phyloP scores from a whole-genome alignment of 1,139 yeast genomes.

The Saccharomycopsis hybrid region DNA sequence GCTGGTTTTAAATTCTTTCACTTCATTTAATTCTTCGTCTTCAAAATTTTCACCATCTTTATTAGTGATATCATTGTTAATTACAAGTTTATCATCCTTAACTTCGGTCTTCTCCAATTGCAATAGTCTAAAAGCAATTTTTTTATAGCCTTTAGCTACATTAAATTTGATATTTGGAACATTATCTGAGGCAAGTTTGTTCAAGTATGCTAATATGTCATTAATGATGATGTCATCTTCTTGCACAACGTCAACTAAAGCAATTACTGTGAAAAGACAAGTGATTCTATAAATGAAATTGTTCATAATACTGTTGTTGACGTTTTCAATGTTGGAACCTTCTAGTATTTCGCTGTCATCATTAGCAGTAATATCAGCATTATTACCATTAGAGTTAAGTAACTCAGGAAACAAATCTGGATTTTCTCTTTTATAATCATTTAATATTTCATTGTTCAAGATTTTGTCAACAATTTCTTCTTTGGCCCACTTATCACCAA shows the following conservation, averaged over 20 bases:
- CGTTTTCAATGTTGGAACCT: constrained; percentile 29
- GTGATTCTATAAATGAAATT: constrained; percentile 90
- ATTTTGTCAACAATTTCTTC: constrained; percentile 74
- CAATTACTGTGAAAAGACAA: constrained; percentile 77
- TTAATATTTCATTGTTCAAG: constrained; percentile 38
- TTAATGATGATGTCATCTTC: constrained; percentile 47
- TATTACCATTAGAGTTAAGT: constrained; percentile 4
- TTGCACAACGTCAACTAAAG: constrained; percentile 43
- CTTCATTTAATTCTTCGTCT: constrained; percentile 18
- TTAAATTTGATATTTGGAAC: constrained; percentile 95
- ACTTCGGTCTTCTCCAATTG: constrained; percentile 26
- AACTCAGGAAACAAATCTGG: constrained; percentile 18
- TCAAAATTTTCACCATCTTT: constrained; percentile 19
- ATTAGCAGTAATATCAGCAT: constrained; percentile 15
- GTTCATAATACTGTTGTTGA: constrained; percentile 42
- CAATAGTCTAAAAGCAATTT: constrained; percentile 48
- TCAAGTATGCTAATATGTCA: constrained; percentile 73
- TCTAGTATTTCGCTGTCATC: constrained; percentile 28
- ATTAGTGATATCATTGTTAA: constrained; percentile 7
- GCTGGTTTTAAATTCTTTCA: constrained; percentile 12
- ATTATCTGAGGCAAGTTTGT: constrained; percentile 63
- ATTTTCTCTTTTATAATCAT: constrained; percentile 29
- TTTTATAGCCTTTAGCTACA: constrained; percentile 78
- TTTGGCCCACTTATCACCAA: constrained; percentile 94
- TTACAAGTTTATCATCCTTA: constrained; percentile 9